Base-by-base conservation (phyloP, 2,329 filamentous ascomycete species). In the Calonectria crousiana region DNA sequence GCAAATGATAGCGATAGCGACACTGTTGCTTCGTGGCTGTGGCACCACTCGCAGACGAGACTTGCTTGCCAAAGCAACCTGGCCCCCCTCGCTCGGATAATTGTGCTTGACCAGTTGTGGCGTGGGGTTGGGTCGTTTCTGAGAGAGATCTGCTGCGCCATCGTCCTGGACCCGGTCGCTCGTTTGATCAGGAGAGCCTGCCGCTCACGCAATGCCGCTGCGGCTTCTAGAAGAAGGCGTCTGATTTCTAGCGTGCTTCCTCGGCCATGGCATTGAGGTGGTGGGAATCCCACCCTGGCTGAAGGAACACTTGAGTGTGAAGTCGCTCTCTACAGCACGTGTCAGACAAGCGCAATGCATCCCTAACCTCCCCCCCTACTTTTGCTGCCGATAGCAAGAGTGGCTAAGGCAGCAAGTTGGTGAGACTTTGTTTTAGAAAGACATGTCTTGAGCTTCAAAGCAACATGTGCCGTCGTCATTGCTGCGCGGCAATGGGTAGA, bases 41-140 rank as follows among this genome's bases (percentile, higher is more conserved):
- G 74, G 56, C 74, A 77, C 75, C 78, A 78, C 72, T n/a, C 26
- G 23, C 56, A 41, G 49, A 68, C 65, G 71, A 64, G 53, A 70
- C 53, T 67, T 68, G 53, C 28, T 65, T 60, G 34, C 38, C 56
- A 41, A 62, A 34, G 30, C 23, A 41, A 64, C 64, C 71, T 34
- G 51, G 74, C 72, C 53, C 76, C 68, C 41, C 20, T 23, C 41
- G 18, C 56, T 62, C 56, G 56, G 56, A 62, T 41, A 62, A 62
- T 62, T 62, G 65, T 72, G 66, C 62, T 47, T 58, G 44, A 47
- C 56, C 67, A 34, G 56, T 68, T 58, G 60, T 34, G 32, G 65
- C 32, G 23, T 34, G 44, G 51, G 32, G 20, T 32, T n/a, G 69
- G 30, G 30, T 70, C 68, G 64, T 51, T 53, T 71, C 52, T 65